Base-by-base conservation (phyloP, 129 eudicot genomes). In the Lonicera japonica region DNA sequence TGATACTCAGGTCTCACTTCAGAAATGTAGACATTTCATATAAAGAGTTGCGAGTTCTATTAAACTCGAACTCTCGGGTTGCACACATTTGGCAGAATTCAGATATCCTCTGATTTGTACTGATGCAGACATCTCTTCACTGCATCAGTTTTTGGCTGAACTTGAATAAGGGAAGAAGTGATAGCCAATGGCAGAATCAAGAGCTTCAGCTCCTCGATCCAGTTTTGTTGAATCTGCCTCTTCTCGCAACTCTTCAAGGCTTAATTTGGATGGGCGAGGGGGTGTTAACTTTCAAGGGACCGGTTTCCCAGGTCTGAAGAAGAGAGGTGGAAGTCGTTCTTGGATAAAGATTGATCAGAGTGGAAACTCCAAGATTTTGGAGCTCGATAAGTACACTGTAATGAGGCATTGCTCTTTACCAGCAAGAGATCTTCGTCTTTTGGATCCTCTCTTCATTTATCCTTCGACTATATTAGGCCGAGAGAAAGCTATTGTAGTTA, bases 391-490 rank as follows among this genome's bases (percentile, higher is more conserved):
- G 73, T 73, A 75, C 58, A 85, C 89, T 57, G 68, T 92, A 20
- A 92, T 85, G 99, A 82, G 95, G 60, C 84, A 77, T 65, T 92
- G 96, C 58, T 92, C 89, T 34, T 81, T 92, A 71, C 99, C 99
- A n/a, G 85, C 96, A 22, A 70, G 99, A 71, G 99, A 92, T 80
- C 91, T 92, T 56, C 87, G 96, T 55, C 99, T 92, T 71, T 70
- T 92, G 86, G 99, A 92, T 70, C 99, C 99, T 8, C 71, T 87
- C 61, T 92, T 92, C 68, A 92, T 92, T 11, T 85, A 92, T 67
- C 96, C 99, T 19, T 92, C 95, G 25, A 76, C 96, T 1, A 82
- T 92, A 70, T 74, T 92, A 63, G 99, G 99, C 16, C 89, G 99
- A 56, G 99, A 92, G 68, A 82, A 88, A 65, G 99, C 99, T 55